Conservation (phyloP, 768 basidiomycete species). For the Mycena capillaripes region DNA sequence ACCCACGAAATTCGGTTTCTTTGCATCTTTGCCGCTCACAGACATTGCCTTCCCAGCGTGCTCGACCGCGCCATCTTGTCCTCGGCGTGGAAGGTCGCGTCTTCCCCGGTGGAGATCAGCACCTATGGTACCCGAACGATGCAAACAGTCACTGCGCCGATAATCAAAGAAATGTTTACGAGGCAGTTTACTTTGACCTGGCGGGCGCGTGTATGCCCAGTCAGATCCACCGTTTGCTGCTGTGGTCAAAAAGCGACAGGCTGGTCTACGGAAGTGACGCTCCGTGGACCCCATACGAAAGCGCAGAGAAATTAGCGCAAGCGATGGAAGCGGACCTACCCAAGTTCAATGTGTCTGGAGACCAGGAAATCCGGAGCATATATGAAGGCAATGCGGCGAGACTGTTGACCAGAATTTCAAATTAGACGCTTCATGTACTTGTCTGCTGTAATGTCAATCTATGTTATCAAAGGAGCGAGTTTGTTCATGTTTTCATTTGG, state of each 20-base stretch:
- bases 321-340: conserved; percentile 14
- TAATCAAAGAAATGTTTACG: conserved; percentile 22
- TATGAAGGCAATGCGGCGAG: conserved; percentile 16
- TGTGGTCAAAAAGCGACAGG: conserved; percentile 6
- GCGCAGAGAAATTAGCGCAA: not conserved
- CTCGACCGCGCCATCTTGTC: conserved; percentile 17
- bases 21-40: conserved; percentile 25
- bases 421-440: no score
- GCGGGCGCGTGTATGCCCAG: conserved; percentile 18
- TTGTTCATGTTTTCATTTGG: no score
- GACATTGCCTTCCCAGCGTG: conserved; percentile 27
- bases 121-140: not conserved
- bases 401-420: not conserved
- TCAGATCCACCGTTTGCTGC: conserved; percentile 21
- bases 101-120: not conserved
- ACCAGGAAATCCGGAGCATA: conserved; percentile 20
- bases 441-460: no score
- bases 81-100: not conserved
- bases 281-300: not conserved
- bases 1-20: conserved; percentile 24
- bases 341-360: conserved; percentile 19
- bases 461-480: no score
- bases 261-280: conserved; percentile 22
- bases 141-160: not conserved
- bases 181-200: conserved; percentile 26